Evolutionary conservation across 2,329 filamentous ascomycete species (phyloP), one percentile per base, ranked within the genome.

Genomic region (Ophiognomonia clavigignenti-juglandacearum): DNA sequence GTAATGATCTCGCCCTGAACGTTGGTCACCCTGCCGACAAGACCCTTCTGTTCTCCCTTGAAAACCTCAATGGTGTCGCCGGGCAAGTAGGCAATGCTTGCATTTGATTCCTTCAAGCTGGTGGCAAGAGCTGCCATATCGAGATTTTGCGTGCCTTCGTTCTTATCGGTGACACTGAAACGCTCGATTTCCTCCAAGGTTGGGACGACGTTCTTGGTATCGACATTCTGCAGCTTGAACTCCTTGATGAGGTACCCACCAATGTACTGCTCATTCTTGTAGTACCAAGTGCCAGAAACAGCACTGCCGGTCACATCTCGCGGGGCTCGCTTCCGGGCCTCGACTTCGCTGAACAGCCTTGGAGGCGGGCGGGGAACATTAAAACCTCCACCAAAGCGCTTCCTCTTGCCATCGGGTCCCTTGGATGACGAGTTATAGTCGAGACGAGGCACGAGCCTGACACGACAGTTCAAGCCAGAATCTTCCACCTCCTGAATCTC

Each of bases 61-160:
- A 91, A 97, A 36, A 98, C 89, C 66, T 97, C 92, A 19, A 98
- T 91, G n/a, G 91, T 83, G 63, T 98, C 93, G 27, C 95, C 95
- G 3, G 91, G 88, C 5, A 95, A 78, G 60, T 96, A 98, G 4
- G 86, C 85, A 27, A 91, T 85, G 52, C 86, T 86, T 8, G 83
- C 82, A 50, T 86, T 87, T 56, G 83, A 86, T 50, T 88, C 87
- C 62, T 95, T 96, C 45, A 97, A 73, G 55, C 89, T 96, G 40
- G 90, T 87, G 8, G 92, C 90, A 44, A 98, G 75, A 1, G 92
- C 90, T 59, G 91, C 86, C 36, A 98, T 77, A 68, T 98, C 93
- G 29, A 98, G 77, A 54, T 95, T 95, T 58, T 96, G 90, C 0
- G 89, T 91, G 16, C 93, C 93, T 62, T 97, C 93, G 10, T 52